A percentile compares a stretch with the other conserved stretches of the same genome.
These are phyloP conservation scores for slime mould (Dictyostelium discoideum) DNA, from an alignment of 78 protist genomes.

Conservation along the genomic window DNA sequence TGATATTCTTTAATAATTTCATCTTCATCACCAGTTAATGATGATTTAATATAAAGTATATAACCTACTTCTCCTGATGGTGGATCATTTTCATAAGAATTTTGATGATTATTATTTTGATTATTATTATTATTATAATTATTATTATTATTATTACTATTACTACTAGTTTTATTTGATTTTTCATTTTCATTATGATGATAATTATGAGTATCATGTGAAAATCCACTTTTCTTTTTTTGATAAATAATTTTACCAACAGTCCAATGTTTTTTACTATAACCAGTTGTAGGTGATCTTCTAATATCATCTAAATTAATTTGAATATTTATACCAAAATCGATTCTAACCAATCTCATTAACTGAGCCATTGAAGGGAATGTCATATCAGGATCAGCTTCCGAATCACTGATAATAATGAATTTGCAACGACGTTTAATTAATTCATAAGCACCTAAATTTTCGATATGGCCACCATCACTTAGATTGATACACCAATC, in stretches of 20 bases:
- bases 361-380: constrained; percentile 72
- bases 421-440: constrained; percentile 72
- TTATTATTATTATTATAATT: neutral
- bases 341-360: constrained; percentile 76
- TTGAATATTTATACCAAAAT: constrained; percentile 77
- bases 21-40: constrained; percentile 75
- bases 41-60: constrained; percentile 64
- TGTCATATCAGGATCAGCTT: constrained; percentile 80
- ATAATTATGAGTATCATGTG: neutral
- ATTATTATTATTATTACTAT: neutral
- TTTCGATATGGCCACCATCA: constrained; percentile 77
- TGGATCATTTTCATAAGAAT: constrained; percentile 5
- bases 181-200: neutral
- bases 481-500: constrained; percentile 71
- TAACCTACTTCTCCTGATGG: constrained; percentile 75
- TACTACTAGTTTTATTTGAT: neutral
- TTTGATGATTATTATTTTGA: neutral
- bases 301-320: constrained; percentile 76
- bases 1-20: constrained; percentile 79
- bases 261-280: constrained; percentile 76
- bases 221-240: constrained; percentile 40
- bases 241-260: constrained; percentile 76
- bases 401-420: constrained; percentile 56
- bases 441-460: constrained; percentile 69
- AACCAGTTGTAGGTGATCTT: constrained; percentile 25